Conservation (phyloP, 805 yeast genomes). For the Candida railenensis region DNA sequence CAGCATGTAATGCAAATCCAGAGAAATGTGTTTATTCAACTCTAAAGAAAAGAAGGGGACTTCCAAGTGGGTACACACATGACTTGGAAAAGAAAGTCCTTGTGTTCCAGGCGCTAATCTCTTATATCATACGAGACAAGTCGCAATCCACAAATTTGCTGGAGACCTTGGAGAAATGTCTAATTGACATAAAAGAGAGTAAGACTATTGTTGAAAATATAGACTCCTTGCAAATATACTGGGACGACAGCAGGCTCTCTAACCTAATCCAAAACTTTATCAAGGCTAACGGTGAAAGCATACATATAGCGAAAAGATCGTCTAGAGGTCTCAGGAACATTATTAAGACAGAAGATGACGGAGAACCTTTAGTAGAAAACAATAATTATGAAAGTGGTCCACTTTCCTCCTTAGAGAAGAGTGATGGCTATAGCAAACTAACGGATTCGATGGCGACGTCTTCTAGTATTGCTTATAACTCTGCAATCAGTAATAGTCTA, state of each 20-base stretch:
- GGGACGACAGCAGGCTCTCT: slow-evolving; percentile 9
- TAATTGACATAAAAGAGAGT: neutral
- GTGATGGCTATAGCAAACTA: neutral
- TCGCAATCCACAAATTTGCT: slow-evolving; percentile 3
- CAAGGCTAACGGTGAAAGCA: slow-evolving; percentile 4
- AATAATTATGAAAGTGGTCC: neutral
- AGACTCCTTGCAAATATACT: slow-evolving; percentile 1
- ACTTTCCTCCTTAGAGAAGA: no score
- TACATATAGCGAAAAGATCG: slow-evolving; percentile 3
- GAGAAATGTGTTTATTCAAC: slow-evolving; percentile 16
- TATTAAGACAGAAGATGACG: neutral
- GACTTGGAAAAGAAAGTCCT: slow-evolving; percentile 17
- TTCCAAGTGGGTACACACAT: slow-evolving; percentile 21
- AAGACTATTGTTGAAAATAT: slow-evolving; percentile 5
- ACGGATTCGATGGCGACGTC: neutral
- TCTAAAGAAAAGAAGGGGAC: slow-evolving; percentile 18
- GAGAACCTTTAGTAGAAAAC: neutral
- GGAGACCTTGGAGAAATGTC: slow-evolving; percentile 1
- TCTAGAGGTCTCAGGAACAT: neutral
- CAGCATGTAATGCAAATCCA: slow-evolving; percentile 14
- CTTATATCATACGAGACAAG: slow-evolving; percentile 2
- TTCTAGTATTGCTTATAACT: neutral
- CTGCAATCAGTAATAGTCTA: neutral
- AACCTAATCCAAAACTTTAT: slow-evolving; percentile 11
- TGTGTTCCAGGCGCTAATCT: slow-evolving; percentile 15